Evolutionary conservation across 2,329 filamentous ascomycete species (phyloP).

Genomic region (Penicillium palitans): DNA sequence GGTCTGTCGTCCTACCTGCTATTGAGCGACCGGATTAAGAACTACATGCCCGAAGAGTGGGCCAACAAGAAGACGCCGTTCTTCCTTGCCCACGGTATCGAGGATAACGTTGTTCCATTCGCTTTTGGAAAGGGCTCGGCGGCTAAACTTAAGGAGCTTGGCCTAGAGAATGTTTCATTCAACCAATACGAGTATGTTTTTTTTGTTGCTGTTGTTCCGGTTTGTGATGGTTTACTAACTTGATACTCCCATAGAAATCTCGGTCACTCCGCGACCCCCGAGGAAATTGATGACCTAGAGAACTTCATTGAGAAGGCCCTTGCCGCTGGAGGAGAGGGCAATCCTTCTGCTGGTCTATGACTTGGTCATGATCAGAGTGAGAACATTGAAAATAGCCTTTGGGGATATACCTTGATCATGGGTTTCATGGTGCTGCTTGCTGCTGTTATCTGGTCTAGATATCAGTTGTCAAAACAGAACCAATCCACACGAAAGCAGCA

Average conservation of each 20-base stretch:
- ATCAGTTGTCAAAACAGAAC: not conserved
- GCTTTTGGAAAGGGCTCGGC: slow-evolving; percentile 68
- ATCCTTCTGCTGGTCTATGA: slow-evolving; percentile 36
- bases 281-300: slow-evolving; percentile 83
- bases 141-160: slow-evolving; percentile 65
- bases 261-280: slow-evolving; percentile 70
- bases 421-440: slow-evolving; percentile 28
- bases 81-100: slow-evolving; percentile 84
- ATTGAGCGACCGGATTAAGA: slow-evolving; percentile 64
- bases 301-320: slow-evolving; percentile 57
- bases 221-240: slow-evolving; percentile 11
- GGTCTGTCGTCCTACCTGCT: slow-evolving; percentile 81
- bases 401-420: slow-evolving; percentile 24
- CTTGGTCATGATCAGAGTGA: slow-evolving; percentile 22
- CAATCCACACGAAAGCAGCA: slow-evolving; percentile 2
- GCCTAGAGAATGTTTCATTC: slow-evolving; percentile 69
- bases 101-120: slow-evolving; percentile 70
- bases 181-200: slow-evolving; percentile 69
- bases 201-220: not conserved
- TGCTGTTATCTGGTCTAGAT: slow-evolving; percentile 26
- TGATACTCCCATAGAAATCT: slow-evolving; percentile 55
- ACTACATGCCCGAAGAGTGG: slow-evolving; percentile 54
- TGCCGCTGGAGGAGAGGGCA: slow-evolving; percentile 46
- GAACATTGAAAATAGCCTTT: slow-evolving; percentile 1
- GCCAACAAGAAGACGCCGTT: slow-evolving; percentile 76